These are phyloP conservation scores for Eruca vesicaria DNA, from an alignment of 441 rosid species.

Conservation along the genomic window DNA sequence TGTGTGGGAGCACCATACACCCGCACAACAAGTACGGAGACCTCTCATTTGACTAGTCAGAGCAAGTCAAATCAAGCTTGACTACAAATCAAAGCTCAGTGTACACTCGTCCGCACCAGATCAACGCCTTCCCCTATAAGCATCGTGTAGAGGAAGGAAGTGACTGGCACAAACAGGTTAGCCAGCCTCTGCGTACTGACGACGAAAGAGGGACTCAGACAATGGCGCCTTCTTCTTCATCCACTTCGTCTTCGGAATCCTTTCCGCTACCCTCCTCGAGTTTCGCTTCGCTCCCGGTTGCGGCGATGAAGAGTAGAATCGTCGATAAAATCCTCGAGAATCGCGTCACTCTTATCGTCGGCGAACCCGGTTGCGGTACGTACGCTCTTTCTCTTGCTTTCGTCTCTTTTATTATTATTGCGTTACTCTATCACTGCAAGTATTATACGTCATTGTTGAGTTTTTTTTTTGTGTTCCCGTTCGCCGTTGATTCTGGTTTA, in stretches of 20 bases:
- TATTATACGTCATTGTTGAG: too few relatives aligned
- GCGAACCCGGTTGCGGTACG: conserved; percentile 94
- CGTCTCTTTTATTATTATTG: not conserved
- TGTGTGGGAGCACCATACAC: conserved; percentile 15
- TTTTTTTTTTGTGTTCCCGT: too few relatives aligned
- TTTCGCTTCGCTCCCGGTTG: conserved; percentile 77
- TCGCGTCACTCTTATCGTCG: conserved; percentile 96
- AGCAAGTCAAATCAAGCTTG: not conserved
- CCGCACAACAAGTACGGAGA: not conserved
- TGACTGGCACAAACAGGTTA: conserved; percentile 7
- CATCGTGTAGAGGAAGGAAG: not conserved
- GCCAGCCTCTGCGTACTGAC: not conserved
- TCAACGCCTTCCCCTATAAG: not conserved
- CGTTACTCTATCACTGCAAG: not conserved
- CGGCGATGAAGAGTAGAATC: conserved; percentile 62
- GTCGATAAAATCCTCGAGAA: conserved; percentile 78
- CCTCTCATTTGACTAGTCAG: not conserved
- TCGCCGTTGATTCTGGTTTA: not conserved
- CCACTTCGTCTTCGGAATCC: conserved; percentile 48
- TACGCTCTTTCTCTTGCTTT: not conserved
- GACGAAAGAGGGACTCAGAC: not conserved
- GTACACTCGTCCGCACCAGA: conserved; percentile 23
- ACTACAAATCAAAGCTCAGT: not conserved
- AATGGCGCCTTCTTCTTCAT: conserved; percentile 51
- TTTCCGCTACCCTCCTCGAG: conserved; percentile 42